Percentiles rank a stretch among this genome's conserved stretches.
Conservation (phyloP, 2,329 filamentous ascomycete species). For the Paradendryphiella salina region DNA sequence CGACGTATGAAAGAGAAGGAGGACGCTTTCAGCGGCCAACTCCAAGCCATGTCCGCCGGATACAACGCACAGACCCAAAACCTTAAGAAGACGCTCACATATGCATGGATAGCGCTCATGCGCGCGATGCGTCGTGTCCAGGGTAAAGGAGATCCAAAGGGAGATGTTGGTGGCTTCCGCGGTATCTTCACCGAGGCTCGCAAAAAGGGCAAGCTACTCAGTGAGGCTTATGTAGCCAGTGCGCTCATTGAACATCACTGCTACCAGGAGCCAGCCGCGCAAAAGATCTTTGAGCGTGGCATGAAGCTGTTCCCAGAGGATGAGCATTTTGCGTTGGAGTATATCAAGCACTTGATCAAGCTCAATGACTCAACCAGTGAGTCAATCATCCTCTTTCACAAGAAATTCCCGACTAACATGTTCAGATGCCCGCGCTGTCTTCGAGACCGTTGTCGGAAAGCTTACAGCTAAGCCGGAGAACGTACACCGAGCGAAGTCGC, state of each 20-base stretch:
- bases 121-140: slow-evolving; percentile 92
- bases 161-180: slow-evolving; percentile 72
- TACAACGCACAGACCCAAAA: slow-evolving; percentile 73
- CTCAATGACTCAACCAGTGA: slow-evolving; percentile 92
- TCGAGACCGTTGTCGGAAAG: slow-evolving; percentile 88
- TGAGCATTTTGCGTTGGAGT: slow-evolving; percentile 90
- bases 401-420: slow-evolving; percentile 13
- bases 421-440: slow-evolving; percentile 87
- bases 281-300: slow-evolving; percentile 94
- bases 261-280: slow-evolving; percentile 89
- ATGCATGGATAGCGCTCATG: slow-evolving; percentile 93
- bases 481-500: slow-evolving; percentile 73
- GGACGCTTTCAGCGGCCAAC: slow-evolving; percentile 57
- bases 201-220: slow-evolving; percentile 82
- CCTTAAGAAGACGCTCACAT: slow-evolving; percentile 83
- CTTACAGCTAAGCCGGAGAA: slow-evolving; percentile 77
- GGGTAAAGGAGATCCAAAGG: slow-evolving; percentile 68
- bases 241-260: slow-evolving; percentile 93
- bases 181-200: slow-evolving; percentile 89
- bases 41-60: slow-evolving; percentile 64
- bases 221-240: slow-evolving; percentile 91
- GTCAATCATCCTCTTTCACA: slow-evolving; percentile 35
- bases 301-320: slow-evolving; percentile 92
- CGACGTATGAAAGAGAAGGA: slow-evolving; percentile 51
- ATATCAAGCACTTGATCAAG: slow-evolving; percentile 90